Base-by-base conservation (phyloP, 495 filamentous ascomycete genomes). In the Penicillium soppii region DNA sequence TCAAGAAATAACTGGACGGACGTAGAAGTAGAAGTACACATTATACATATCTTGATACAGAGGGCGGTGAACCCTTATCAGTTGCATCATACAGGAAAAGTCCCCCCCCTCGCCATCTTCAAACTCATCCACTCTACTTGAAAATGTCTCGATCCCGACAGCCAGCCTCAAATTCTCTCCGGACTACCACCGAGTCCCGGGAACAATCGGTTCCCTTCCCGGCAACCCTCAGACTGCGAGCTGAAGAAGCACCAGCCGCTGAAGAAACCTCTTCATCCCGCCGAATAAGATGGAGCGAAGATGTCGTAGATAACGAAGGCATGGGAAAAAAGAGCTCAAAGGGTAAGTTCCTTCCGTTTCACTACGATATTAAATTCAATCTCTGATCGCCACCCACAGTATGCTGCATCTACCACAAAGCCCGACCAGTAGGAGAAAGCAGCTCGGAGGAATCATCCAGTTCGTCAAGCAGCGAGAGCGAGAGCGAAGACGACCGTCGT, bases 391-490 rank as follows among this genome's bases (percentile, higher is more conserved):
- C 16, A 8, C 37, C 13, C 10, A 3, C 58, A 97, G 95, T 97
- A 19, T 99, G 94, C 80, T 99, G 94, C 68, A 97, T 97, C 65
- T 99, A 97, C 75, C 91, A 95, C 74, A 88, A 88, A 52, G 82
- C 89, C 2, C 86, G 84, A 44, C 82, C 79, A 33, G 82, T 91
- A 7, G 94, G 87, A 67, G 94, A 97, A 67, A 95, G 90, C 13
- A 90, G 84, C 53, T 87, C 86, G 47, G 87, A 91, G 50, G 87
- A 91, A 58, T 87, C 85, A 10, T 84, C 82, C 22, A 83, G 78
- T 36, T 82, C 79, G 13, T 82, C 78, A 40, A 84, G 83, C 49
- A 82, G 84, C 22, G 77, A 83, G 48, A 83, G 80, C 20, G 83
- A 81, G 13, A 70, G 67, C 21, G 77, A 77, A 23, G 50, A 56